Conservation (phyloP, 192 early-diverging fungal genomes). For the Spinellus fusiger region DNA sequence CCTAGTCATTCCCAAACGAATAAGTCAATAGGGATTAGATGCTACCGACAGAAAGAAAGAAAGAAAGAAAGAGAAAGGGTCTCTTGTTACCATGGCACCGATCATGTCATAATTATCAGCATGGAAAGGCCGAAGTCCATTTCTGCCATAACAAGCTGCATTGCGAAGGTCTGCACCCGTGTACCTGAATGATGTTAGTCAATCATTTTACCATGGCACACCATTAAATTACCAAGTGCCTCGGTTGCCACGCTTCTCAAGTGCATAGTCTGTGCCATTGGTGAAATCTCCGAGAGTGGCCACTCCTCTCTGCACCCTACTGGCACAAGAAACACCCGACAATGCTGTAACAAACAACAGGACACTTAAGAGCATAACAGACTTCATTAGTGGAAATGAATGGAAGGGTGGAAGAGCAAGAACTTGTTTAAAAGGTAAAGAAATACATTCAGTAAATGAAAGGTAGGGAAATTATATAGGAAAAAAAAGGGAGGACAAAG, state of each 20-base stretch:
- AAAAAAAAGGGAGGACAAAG: background rate
- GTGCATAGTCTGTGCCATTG: constrained; percentile 3
- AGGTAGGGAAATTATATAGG: background rate
- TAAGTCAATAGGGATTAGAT: background rate
- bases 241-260: constrained; percentile 15
- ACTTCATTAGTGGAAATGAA: constrained; percentile 8
- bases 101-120: constrained; percentile 23
- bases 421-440: background rate
- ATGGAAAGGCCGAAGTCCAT: constrained; percentile 22
- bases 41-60: background rate
- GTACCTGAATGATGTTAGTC: constrained; percentile 13
- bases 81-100: constrained; percentile 25
- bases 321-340: background rate
- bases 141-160: constrained; percentile 32
- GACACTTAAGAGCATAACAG: background rate
- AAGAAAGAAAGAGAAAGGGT: background rate
- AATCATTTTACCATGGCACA: too few species aligned
- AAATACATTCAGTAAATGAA: background rate
- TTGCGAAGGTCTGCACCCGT: constrained; percentile 27
- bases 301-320: constrained; percentile 14
- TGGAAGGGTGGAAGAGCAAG: background rate
- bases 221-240: constrained; percentile 23
- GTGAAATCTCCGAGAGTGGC: constrained; percentile 6
- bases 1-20: constrained; percentile 2
- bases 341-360: constrained; percentile 2